A percentile compares a stretch with the other conserved stretches of the same genome.
phyloP scores from a whole-genome alignment of 805 yeast species.

The Yamadazyma akitaensis region DNA sequence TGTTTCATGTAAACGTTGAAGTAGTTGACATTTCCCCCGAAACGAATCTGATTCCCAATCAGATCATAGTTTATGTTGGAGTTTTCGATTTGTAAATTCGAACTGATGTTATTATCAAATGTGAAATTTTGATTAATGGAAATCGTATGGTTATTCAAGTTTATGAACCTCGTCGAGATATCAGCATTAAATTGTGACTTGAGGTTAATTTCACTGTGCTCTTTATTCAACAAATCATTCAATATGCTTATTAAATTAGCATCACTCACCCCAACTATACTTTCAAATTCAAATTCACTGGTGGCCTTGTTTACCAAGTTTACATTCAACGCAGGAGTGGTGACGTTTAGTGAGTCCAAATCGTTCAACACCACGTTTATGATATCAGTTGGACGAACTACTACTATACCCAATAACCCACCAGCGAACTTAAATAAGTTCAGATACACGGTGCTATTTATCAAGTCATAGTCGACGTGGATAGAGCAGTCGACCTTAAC shows the following conservation, averaged over 20 bases:
- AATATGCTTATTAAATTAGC: slow-evolving; percentile 11
- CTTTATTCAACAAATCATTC: slow-evolving; percentile 15
- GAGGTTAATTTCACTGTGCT: slow-evolving; percentile 21
- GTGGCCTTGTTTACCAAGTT: slow-evolving; percentile 8
- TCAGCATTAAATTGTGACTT: slow-evolving; percentile 18
- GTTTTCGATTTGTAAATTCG: not conserved
- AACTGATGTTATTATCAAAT: slow-evolving; percentile 9
- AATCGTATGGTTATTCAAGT: slow-evolving; percentile 10
- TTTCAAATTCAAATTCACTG: slow-evolving; percentile 9
- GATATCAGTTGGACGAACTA: slow-evolving; percentile 18
- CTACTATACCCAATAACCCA: slow-evolving; percentile 20
- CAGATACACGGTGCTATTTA: slow-evolving; percentile 21
- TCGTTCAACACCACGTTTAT: slow-evolving; percentile 17
- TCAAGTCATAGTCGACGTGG: slow-evolving; percentile 25
- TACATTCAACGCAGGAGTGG: slow-evolving; percentile 9
- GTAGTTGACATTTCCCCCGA: not conserved
- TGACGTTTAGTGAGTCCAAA: slow-evolving; percentile 14
- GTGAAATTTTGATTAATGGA: slow-evolving; percentile 13
- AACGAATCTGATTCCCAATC: not conserved
- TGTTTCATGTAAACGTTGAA: not conserved
- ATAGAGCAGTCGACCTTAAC: slow-evolving; percentile 26
- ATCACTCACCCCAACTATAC: slow-evolving; percentile 10
- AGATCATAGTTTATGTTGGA: not conserved
- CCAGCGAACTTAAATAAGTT: slow-evolving; percentile 20
- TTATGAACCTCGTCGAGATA: slow-evolving; percentile 17